Evolutionary conservation across 1,139 yeast genomes (phyloP), one percentile per base, ranked within the genome.

Genomic region (Sugiyamaella xylanicola): DNA sequence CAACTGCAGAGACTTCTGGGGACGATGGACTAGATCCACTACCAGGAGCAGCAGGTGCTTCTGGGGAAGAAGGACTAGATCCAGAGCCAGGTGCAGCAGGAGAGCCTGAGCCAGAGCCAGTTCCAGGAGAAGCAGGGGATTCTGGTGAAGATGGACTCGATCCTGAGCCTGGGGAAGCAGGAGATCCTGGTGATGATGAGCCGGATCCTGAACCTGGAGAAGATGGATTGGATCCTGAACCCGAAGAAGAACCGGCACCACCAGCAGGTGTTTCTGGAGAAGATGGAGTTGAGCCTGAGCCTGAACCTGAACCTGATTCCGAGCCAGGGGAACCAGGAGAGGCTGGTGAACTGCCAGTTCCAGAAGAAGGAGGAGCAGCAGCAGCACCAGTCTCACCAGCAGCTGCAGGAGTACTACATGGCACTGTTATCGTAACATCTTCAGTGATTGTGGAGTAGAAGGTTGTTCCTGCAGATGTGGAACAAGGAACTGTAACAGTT

Each of bases 401-500:
- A 25, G 50, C 47, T 39, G 53, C 39, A 35, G 50, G n/a, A 1
- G 42, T 35, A n/a, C 32, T 27, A 45, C 53, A 53, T 7, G 53
- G 56, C 21, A 53, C 45, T 35, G 56, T 53, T 11, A 44, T 36
- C 13, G 54, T 51, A 25, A 51, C 35, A 15, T 25, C 48, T 27
- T 51, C 54, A 35, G 54, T 49, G 37, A 53, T 25, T 27, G 58
- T 53, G 29, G 47, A 32, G 37, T 41, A 53, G 15, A 36, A 37
- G n/a, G 55, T 53, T 4, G 52, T 36, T n/a, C 50, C 52, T 15
- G 21, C 58, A 21, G 37, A 22, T 15, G 52, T 54, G 11, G 53
- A 42, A 25, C 57, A 54, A 32, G 60, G 58, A 32, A 55, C 50
- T 22, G 56, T 55, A 11, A 54, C 53, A 17, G 60, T 57, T n/a